phyloP scores from a whole-genome alignment of 495 filamentous ascomycete genomes.

The Acidiella bohemica region DNA sequence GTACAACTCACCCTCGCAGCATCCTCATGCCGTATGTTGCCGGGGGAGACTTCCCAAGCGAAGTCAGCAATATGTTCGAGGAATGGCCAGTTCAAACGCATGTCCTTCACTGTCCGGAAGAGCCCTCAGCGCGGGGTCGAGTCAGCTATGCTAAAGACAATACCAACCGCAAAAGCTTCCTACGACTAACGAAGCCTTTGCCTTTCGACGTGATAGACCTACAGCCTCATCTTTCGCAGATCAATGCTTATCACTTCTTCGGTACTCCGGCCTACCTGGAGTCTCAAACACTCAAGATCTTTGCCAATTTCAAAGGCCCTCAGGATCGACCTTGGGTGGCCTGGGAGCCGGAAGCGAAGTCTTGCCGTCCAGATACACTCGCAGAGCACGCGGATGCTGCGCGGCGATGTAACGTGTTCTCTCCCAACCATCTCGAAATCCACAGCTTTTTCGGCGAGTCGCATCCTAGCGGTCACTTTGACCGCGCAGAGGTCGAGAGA shows the following conservation, averaged over 20 bases:
- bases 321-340: constrained; percentile 58
- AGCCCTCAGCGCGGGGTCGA: constrained; percentile 19
- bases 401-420: constrained; percentile 63
- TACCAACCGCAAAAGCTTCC: constrained; percentile 9
- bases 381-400: constrained; percentile 57
- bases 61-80: constrained; percentile 14
- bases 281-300: constrained; percentile 50
- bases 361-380: constrained; percentile 63
- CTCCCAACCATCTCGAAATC: constrained; percentile 77
- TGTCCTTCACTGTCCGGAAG: constrained; percentile 4
- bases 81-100: constrained; percentile 14
- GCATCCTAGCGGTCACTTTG: constrained; percentile 2
- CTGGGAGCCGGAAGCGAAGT: constrained; percentile 88
- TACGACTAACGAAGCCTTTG: constrained; percentile 11
- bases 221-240: constrained; percentile 32
- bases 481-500: constrained; percentile 20
- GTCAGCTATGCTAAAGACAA: constrained; percentile 12
- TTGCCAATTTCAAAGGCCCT: too few relatives aligned
- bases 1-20: constrained; percentile 2
- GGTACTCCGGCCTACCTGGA: constrained; percentile 66
- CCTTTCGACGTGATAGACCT: constrained; percentile 5
- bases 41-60: constrained; percentile 21
- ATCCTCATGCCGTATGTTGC: constrained; percentile 21
- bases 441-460: constrained; percentile 54
- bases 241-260: constrained; percentile 73